phyloP scores from a whole-genome alignment of 768 basidiomycete species.

The Boletus reticulatus region DNA sequence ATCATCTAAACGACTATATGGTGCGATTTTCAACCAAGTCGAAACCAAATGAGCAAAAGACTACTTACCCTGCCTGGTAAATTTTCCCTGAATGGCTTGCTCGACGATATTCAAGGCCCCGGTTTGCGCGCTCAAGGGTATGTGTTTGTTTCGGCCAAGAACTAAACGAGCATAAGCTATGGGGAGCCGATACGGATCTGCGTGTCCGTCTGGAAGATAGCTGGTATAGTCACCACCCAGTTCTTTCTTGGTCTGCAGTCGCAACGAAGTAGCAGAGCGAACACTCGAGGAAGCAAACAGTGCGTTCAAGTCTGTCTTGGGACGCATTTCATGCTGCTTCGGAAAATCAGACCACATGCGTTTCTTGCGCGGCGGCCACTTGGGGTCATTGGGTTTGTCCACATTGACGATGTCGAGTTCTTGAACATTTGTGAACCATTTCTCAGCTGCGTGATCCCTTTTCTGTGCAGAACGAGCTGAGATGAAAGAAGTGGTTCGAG shows the following conservation, averaged over 20 bases:
- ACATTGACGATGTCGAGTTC: slow-evolving; percentile 14
- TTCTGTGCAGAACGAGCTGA: slow-evolving; percentile 19
- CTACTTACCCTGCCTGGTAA: slow-evolving; percentile 11
- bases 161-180: slow-evolving; percentile 41
- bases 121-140: slow-evolving; percentile 38
- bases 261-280: slow-evolving; percentile 7
- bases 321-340: slow-evolving; percentile 20
- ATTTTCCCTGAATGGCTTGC: slow-evolving; percentile 9
- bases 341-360: background rate
- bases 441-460: slow-evolving; percentile 22
- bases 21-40: background rate
- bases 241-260: slow-evolving; percentile 34
- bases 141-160: slow-evolving; percentile 43
- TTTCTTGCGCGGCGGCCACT: slow-evolving; percentile 2
- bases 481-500: slow-evolving; percentile 19
- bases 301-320: slow-evolving; percentile 19
- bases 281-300: slow-evolving; percentile 14
- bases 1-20: slow-evolving; percentile 12
- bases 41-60: background rate
- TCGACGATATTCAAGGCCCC: slow-evolving; percentile 41
- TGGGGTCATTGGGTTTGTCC: background rate
- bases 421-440: slow-evolving; percentile 24
- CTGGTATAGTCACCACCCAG: slow-evolving; percentile 52
- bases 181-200: slow-evolving; percentile 34
- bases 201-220: slow-evolving; percentile 34